Conservation (phyloP, 148 eudicot genomes). For the Rhododendron ovatum region DNA sequence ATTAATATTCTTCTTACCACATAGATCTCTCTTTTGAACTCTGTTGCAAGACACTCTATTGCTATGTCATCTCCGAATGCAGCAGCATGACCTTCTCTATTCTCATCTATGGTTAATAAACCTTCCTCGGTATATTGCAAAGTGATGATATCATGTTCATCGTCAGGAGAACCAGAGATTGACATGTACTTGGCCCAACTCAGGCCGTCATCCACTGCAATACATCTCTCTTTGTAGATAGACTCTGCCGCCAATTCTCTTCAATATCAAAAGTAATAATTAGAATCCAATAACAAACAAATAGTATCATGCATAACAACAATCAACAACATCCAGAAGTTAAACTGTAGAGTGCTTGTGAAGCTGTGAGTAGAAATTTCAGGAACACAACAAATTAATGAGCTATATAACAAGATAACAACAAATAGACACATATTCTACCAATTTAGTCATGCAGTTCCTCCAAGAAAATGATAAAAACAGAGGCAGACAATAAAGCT, state of each 20-base stretch:
- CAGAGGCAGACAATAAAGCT: background rate
- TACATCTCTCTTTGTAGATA: constrained; percentile 87
- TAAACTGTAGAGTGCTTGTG: background rate
- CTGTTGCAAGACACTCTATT: constrained; percentile 88
- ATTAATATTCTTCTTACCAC: constrained; percentile 51
- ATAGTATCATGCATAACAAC: background rate
- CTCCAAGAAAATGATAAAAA: background rate
- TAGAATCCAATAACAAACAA: background rate
- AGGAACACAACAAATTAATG: background rate
- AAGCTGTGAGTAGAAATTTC: background rate
- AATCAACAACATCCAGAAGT: background rate
- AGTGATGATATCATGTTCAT: constrained; percentile 83
- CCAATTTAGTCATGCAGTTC: background rate
- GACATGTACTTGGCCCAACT: constrained; percentile 99
- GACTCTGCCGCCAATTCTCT: constrained; percentile 89
- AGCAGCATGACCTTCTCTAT: constrained; percentile 79
- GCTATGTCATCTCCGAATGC: constrained; percentile 97
- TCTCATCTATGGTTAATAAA: constrained; percentile 80
- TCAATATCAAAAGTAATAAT: constrained; percentile 26
- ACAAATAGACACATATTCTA: background rate
- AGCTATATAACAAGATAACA: background rate
- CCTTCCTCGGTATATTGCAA: constrained; percentile 94
- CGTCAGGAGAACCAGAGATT: constrained; percentile 80
- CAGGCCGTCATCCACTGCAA: constrained; percentile 75
- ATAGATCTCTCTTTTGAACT: constrained; percentile 80